These are phyloP conservation scores for Seminavis robusta DNA, from an alignment of 108 stramenopile genomes.

Conservation along the genomic window DNA sequence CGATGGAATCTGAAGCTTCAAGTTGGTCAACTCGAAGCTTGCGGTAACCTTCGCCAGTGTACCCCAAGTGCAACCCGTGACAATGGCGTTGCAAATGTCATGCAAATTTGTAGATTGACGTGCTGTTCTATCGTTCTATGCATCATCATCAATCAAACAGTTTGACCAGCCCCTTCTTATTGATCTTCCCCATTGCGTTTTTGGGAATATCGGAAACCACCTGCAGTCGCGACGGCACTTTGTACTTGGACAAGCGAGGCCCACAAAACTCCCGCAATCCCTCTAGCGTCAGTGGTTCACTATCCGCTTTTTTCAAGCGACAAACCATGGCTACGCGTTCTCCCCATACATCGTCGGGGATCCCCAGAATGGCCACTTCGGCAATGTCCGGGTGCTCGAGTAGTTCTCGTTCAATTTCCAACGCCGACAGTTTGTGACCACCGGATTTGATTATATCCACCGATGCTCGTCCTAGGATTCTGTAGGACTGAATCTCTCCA, in stretches of 20 bases:
- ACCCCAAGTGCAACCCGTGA: no score
- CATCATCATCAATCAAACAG: constrained; percentile 12
- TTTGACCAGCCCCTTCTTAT: constrained; percentile 55
- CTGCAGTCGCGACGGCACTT: constrained; percentile 29
- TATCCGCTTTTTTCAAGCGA: constrained; percentile 10
- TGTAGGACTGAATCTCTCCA: constrained; percentile 26
- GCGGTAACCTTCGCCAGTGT: no score
- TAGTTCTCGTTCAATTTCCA: constrained; percentile 41
- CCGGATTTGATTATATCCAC: constrained; percentile 48
- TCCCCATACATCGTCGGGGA: constrained; percentile 36
- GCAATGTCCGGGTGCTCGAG: constrained; percentile 35
- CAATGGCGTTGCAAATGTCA: no score
- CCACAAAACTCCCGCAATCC: constrained; percentile 34
- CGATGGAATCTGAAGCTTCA: no score
- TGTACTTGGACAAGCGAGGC: constrained; percentile 36
- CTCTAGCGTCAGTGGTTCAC: constrained; percentile 28
- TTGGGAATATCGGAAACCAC: constrained; percentile 49
- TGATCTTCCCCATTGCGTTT: constrained; percentile 76
- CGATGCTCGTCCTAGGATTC: constrained; percentile 41
- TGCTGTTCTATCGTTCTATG: not conserved
- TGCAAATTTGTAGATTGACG: no score
- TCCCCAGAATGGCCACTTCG: constrained; percentile 29
- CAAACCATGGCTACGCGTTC: constrained; percentile 22
- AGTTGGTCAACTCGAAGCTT: no score
- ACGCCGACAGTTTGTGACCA: constrained; percentile 44